These are phyloP conservation scores for Leishmania tarentolae DNA, from an alignment of 208 protist genomes.

Conservation along the genomic window DNA sequence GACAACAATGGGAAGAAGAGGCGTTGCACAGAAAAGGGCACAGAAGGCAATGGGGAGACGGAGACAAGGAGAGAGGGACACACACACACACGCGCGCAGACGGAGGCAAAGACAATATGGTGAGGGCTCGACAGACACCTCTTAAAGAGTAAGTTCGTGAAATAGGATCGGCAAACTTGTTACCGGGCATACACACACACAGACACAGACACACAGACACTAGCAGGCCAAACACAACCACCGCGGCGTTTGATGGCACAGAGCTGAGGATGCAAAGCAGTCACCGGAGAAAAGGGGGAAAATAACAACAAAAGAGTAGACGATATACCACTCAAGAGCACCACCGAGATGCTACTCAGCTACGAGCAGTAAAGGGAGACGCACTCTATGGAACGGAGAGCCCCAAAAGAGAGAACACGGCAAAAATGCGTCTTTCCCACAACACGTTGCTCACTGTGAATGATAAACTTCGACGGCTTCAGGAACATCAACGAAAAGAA, in stretches of 20 bases:
- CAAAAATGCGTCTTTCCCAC: not conserved
- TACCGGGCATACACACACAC: not conserved
- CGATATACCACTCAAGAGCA: no score
- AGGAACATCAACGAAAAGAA: no score
- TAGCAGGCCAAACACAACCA: not conserved
- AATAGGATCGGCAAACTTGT: not conserved
- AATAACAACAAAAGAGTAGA: no score
- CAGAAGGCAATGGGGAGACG: not conserved
- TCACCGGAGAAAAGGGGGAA: not conserved
- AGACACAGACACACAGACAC: not conserved
- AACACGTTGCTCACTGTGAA: not conserved
- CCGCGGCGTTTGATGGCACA: not conserved
- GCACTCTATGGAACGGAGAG: not conserved
- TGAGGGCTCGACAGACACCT: not conserved
- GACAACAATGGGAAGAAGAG: not conserved
- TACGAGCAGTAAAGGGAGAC: not conserved
- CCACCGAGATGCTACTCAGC: no score
- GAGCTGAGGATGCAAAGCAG: not conserved
- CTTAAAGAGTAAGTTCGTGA: not conserved
- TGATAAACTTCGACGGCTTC: not conserved
- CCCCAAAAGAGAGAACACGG: not conserved
- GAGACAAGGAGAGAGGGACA: not conserved
- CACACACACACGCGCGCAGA: no score
- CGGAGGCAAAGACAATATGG: not conserved
- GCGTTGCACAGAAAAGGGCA: not conserved